Base-by-base conservation (phyloP, 192 early-diverging fungal species). In the Umbelopsis isabellina region DNA sequence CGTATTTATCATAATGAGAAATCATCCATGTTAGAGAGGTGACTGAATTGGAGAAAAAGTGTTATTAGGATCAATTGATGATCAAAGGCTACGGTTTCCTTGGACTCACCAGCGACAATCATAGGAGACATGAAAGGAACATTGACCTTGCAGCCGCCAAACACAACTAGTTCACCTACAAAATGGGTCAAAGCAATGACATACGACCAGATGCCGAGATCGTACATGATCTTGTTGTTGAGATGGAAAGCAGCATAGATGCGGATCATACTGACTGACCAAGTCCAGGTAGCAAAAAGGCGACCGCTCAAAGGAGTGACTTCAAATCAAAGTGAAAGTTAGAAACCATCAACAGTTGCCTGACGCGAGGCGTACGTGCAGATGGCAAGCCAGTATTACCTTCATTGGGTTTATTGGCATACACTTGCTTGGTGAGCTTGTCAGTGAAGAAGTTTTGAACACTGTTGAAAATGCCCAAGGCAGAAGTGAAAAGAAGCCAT, bases 201-300 rank as follows among this genome's bases (percentile, higher is more conserved):
- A 64, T 89, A 93, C 11, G 92, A 88, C 84, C 87, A 88, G 49
- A 91, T 79, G 13, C 70, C 73, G 23, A 87, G 75, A 33, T 85
- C 71, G 48, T 87, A 87, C 79, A 87, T 80, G 12, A 84, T 87
- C 68, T 48, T 50, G 21, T 50, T 30, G 25, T 82, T 76, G 68
- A 98, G 87, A 81, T 97, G 90, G 73, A 90, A 97, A 16, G 94
- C 92, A 68, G 89, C 87, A 79, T 95, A 91, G 71, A 95, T 84
- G 27, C 96, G 91, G 64, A 98, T 79, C 45, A 95, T 82, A 2
- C 86, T 90, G 20, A 89, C 90, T 21, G 91, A 86, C 69, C 92
- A 83, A 0, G 96, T 97, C 95, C 95, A 98, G 22, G 89, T 82
- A 7, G 92, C 96, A 88, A 96, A 94, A 53, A 94, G 79, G 37